phyloP scores from a whole-genome alignment of 768 basidiomycete species.

The Tulasnella sp. region DNA sequence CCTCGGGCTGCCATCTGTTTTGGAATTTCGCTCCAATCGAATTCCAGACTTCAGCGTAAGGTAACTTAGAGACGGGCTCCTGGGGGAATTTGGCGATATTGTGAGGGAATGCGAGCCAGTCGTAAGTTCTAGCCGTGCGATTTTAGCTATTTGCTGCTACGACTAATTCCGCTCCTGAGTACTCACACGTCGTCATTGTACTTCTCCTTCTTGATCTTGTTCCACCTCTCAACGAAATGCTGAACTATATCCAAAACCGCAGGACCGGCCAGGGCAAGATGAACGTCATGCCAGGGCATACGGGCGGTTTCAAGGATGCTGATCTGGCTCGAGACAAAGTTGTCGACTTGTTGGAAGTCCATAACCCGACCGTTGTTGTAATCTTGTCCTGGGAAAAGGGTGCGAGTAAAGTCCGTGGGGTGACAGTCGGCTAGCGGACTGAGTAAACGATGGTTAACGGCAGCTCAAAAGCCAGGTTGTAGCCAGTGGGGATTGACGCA shows the following conservation, averaged over 20 bases:
- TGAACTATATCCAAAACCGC: slow-evolving; percentile 89
- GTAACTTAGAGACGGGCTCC: slow-evolving; percentile 61
- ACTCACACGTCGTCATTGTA: slow-evolving; percentile 44
- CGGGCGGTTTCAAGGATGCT: slow-evolving; percentile 68
- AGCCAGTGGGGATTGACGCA: slow-evolving; percentile 28
- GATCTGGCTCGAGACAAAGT: slow-evolving; percentile 72
- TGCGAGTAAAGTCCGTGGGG: slow-evolving; percentile 77
- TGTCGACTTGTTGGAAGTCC: slow-evolving; percentile 80
- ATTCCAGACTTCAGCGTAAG: background rate
- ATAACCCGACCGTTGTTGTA: slow-evolving; percentile 87
- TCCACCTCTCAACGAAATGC: slow-evolving; percentile 69
- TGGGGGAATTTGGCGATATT: slow-evolving; percentile 61
- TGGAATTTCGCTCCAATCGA: background rate
- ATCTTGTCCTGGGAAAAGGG: slow-evolving; percentile 91
- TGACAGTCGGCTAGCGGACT: slow-evolving; percentile 88
- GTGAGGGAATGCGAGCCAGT: slow-evolving; percentile 82
- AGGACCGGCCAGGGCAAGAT: slow-evolving; percentile 81
- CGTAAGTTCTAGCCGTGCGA: slow-evolving; percentile 44
- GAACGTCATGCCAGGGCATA: slow-evolving; percentile 98
- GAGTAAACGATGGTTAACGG: background rate
- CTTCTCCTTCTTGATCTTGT: slow-evolving; percentile 84
- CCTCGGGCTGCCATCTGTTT: background rate
- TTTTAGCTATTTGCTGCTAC: background rate
- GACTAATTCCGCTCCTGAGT: background rate
- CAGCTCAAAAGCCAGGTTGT: background rate